Base-by-base conservation (phyloP, 805 yeast genomes). In the Ogataea thermomethanolica region DNA sequence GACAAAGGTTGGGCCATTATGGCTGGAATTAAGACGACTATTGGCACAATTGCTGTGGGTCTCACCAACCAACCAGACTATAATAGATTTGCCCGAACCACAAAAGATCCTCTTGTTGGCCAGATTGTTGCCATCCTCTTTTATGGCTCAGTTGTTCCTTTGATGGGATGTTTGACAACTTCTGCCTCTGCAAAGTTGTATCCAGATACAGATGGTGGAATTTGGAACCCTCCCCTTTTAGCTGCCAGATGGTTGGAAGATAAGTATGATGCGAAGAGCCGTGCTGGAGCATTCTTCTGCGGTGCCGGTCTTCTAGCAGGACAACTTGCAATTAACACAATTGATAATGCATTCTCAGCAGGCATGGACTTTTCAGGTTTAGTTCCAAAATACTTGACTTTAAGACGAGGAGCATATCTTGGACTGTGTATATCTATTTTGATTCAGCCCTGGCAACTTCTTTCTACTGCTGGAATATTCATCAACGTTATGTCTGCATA, bases 321-420 rank as follows among this genome's bases (percentile, higher is more conserved):
- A 4, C 73, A 69, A 44, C 48, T 69, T 37, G 57, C 67, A 9
- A 64, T 67, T 46, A 67, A 67, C 39, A 61, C 67, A 17, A 56
- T 67, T 13, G 64, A 65, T 29, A 61, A 65, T 36, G 69, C 70
- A 29, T 59, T 68, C 29, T 62, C 74, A 33, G 74, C 74, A 9
- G 78, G 76, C 12, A 75, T 72, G 62, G 79, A 74, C 45, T 49
- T 75, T 47, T 68, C 75, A 20, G 78, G 73, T 40, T 48, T 74
- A 44, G 60, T 65, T 35, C 77, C 77, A 12, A 58, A 61, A 40
- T 69, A 62, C 44, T 52, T 73, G 45, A 67, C 67, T 46, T 61
- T 73, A 35, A 58, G 61, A 30, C 56, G 77, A 30, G 81, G 80
- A 14, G 70, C 75, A 23, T 60, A 63, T 53, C 49, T 72, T 38